A percentile compares a stretch with the other conserved stretches of the same genome.
Conservation (phyloP, 164 flowering plant genomes). For the Echeveria elegans region DNA sequence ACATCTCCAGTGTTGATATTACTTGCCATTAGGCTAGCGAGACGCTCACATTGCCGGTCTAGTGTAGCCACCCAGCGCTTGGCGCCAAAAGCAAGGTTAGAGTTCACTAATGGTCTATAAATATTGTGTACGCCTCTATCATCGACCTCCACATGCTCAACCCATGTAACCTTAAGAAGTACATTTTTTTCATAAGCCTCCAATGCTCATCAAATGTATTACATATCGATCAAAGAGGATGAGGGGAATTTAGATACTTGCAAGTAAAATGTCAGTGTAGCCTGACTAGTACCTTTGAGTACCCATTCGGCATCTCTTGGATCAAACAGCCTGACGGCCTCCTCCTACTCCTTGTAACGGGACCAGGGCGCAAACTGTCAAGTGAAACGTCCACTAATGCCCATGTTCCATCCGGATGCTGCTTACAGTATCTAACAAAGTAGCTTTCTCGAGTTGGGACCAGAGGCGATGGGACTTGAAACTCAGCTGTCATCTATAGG, state of each 20-base stretch:
- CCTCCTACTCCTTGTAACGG: constrained; percentile 8
- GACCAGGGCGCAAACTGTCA: constrained; percentile 34
- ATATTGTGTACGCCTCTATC: constrained; percentile 11
- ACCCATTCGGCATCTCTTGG: constrained; percentile 5
- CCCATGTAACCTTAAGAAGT: constrained; percentile 33
- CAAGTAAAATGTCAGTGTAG: not conserved
- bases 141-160: constrained; percentile 33
- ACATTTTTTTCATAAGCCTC: not conserved
- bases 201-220: not conserved
- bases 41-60: constrained; percentile 20
- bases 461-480: constrained; percentile 31
- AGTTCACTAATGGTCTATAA: constrained; percentile 15
- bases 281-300: constrained; percentile 9
- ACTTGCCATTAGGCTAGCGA: constrained; percentile 7
- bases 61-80: constrained; percentile 32
- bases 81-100: constrained; percentile 38
- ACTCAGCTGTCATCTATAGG: constrained; percentile 35
- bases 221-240: not conserved
- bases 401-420: constrained; percentile 17
- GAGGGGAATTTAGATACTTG: not conserved
- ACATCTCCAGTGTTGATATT: not conserved
- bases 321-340: constrained; percentile 1
- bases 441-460: constrained; percentile 22
- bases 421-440: constrained; percentile 34
- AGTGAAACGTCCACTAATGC: constrained; percentile 42